A percentile compares a stretch with the other conserved stretches of the same genome.
Conservation (phyloP, 345 rosid genomes). For the Salix purpurea region DNA sequence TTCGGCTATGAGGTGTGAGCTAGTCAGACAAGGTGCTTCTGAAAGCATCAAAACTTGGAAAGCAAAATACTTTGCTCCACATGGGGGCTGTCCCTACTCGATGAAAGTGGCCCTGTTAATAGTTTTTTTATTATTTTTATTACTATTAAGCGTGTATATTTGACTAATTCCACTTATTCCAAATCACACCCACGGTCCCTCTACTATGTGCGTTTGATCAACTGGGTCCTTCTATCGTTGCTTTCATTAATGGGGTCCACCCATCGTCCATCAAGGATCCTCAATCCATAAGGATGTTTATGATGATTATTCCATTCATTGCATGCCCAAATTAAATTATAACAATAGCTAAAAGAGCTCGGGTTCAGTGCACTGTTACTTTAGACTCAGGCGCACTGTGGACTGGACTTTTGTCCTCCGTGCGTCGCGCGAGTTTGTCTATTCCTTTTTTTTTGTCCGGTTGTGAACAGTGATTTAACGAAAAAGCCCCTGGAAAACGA, state of each 20-base stretch:
- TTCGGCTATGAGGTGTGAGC: conserved; percentile 15
- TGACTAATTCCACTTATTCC: too few relatives aligned
- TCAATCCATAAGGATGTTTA: background rate
- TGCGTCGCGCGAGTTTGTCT: too few relatives aligned
- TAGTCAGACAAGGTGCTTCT: conserved; percentile 23
- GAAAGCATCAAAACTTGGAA: conserved; percentile 6
- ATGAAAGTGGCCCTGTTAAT: background rate
- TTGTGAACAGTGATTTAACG: too few relatives aligned
- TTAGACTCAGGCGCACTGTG: too few relatives aligned
- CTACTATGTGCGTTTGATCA: background rate
- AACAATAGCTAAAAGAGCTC: too few relatives aligned
- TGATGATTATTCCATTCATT: background rate
- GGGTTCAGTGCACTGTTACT: too few relatives aligned
- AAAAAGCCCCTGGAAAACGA: too few relatives aligned
- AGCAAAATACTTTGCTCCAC: conserved; percentile 13
- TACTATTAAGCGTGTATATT: too few relatives aligned
- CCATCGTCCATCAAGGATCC: background rate
- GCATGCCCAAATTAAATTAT: background rate
- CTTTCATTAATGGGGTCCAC: background rate
- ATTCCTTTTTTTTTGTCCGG: too few relatives aligned
- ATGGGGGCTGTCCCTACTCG: conserved; percentile 24
- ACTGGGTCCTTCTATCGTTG: background rate
- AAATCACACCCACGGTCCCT: background rate
- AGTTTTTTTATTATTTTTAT: background rate
- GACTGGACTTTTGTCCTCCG: too few relatives aligned